phyloP scores from a whole-genome alignment of 306 rosid genomes.

The Pyrus pyrifolia region DNA sequence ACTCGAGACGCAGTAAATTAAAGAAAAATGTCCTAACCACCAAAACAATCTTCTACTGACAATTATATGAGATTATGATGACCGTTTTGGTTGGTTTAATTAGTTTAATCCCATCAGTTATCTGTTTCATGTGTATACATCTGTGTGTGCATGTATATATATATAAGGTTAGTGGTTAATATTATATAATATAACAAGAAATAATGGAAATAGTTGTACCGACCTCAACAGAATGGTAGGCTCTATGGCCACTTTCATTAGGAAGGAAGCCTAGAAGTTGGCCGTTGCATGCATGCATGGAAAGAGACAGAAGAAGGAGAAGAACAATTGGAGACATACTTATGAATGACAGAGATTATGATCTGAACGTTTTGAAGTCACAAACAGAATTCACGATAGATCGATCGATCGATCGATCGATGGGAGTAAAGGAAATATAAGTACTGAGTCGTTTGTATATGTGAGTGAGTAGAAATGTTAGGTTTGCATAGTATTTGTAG shows the following conservation, averaged over 20 bases:
- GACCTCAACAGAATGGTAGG: slow-evolving; percentile 27
- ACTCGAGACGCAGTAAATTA: too few species aligned
- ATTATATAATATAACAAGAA: too few species aligned
- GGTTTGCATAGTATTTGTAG: slow-evolving; percentile 26
- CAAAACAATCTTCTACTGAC: too few species aligned
- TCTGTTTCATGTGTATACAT: too few species aligned
- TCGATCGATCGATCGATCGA: neutral
- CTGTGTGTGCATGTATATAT: too few species aligned
- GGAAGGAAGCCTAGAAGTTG: slow-evolving; percentile 18
- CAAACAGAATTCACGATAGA: neutral
- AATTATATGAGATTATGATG: too few species aligned
- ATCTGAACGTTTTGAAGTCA: neutral
- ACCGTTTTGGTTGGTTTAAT: too few species aligned
- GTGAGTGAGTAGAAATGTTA: neutral
- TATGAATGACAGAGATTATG: neutral
- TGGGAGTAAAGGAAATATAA: neutral
- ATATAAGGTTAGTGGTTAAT: too few species aligned
- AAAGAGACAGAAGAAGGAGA: slow-evolving; percentile 30
- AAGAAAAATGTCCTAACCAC: too few species aligned
- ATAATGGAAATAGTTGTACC: neutral
- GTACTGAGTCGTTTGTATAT: neutral
- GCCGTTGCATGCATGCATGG: slow-evolving; percentile 63
- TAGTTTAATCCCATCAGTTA: too few species aligned
- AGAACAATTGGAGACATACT: slow-evolving; percentile 37
- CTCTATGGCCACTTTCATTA: neutral